Evolutionary conservation across 352 stramenopile species (phyloP), one percentile per base, ranked within the genome.

Genomic region (Globisporangium viniferum): DNA sequence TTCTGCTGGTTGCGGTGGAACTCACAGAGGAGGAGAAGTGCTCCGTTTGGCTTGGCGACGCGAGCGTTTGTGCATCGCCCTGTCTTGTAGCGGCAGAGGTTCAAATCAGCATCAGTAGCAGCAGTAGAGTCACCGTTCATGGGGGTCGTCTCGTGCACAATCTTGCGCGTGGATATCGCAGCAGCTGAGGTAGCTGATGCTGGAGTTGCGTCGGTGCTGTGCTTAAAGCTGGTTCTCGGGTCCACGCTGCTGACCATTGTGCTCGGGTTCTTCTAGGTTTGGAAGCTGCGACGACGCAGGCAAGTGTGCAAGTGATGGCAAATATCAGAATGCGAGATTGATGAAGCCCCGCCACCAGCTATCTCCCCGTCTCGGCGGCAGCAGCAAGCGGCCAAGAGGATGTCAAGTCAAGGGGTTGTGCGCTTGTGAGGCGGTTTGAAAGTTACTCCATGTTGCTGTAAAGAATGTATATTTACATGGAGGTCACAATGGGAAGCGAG

Each of bases 1-100:
- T 95, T 95, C 68, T 94, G 86, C 67, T 94, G 87, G 64, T 78
- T 79, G 46, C 88, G 86, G 54, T 95, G 88, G 69, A 89, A 85
- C 67, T 95, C 84, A 57, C 88, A 95, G 20, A 95, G 82, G 59
- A 93, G 71, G 14, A 94, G 74, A 4, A 88, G 73, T 27, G 77
- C 86, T 36, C 88, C 86, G 60, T 94, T 94, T 22, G 86, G 72
- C 61, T 95, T 95, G 20, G 89, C 73, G 44, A 88, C 86, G 10
- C 88, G 81, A 6, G 74, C 53, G 71, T 94, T 92, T 20, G 69
- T 79, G 64, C 88, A 94, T 3, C 85, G 81, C 5, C 86, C 86
- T 1, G 88, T 93, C 78, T 94, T 93, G 82, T 94, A 95, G 0
- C 81, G 79, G 70, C 88, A 95, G 24, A 75, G 78, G 15, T 64